phyloP scores from a whole-genome alignment of 768 basidiomycete genomes.

The Porpolomopsis calyptriformis region DNA sequence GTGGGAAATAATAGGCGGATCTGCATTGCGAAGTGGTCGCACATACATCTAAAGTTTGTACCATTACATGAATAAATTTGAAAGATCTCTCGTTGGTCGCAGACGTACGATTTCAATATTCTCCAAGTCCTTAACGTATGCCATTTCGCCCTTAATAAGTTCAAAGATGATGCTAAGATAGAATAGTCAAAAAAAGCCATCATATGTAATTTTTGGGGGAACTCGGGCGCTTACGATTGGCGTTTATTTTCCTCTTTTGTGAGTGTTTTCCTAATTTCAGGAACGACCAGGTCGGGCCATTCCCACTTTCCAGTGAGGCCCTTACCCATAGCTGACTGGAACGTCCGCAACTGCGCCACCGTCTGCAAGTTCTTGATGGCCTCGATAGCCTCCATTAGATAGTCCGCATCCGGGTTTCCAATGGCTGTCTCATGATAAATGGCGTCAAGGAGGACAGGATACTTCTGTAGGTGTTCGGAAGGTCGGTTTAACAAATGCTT shows the following conservation, averaged over 20 bases:
- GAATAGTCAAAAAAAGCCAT: constrained; percentile 13
- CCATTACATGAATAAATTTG: constrained; percentile 2
- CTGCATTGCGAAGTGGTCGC: constrained; percentile 54
- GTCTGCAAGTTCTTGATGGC: constrained; percentile 76
- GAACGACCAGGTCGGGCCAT: constrained; percentile 80
- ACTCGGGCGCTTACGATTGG: constrained; percentile 53
- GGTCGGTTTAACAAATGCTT: constrained; percentile 74
- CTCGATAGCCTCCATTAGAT: constrained; percentile 70
- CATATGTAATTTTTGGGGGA: constrained; percentile 1
- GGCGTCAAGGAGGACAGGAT: constrained; percentile 77
- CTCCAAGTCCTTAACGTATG: constrained; percentile 85
- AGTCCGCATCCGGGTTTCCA: constrained; percentile 76
- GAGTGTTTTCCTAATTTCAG: constrained; percentile 50
- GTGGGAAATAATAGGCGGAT: constrained; percentile 69
- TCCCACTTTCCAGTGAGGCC: constrained; percentile 75
- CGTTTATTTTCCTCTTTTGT: constrained; percentile 71
- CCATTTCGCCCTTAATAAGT: constrained; percentile 92
- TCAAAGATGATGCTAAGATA: constrained; percentile 81
- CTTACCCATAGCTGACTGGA: constrained; percentile 82
- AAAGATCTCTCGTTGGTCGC: not conserved
- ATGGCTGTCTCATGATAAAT: constrained; percentile 73
- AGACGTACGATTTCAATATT: constrained; percentile 62
- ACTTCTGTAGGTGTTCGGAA: constrained; percentile 72
- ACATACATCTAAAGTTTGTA: constrained; percentile 74
- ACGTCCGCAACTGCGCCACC: constrained; percentile 75